These are phyloP conservation scores for Phellopilus nigrolimitatus DNA, from an alignment of 1,284 basidiomycete species.

Conservation along the genomic window DNA sequence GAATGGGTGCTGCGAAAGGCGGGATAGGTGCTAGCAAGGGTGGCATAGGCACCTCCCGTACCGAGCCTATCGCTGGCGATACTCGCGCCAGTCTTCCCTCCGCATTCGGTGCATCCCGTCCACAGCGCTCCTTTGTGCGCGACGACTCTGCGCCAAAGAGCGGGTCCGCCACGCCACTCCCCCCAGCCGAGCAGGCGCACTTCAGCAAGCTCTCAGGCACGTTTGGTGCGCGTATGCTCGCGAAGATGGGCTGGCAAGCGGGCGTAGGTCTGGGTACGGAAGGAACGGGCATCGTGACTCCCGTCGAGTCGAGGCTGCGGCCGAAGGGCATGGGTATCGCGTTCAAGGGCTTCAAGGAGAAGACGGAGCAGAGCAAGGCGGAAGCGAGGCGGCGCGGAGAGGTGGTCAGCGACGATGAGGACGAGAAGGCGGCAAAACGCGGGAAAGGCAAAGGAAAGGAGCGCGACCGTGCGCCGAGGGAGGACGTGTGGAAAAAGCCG, in stretches of 20 bases:
- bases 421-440: slow-evolving; percentile 42
- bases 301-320: slow-evolving; percentile 80
- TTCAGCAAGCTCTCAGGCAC: slow-evolving; percentile 73
- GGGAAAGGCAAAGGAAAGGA: slow-evolving; percentile 45
- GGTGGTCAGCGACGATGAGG: slow-evolving; percentile 71
- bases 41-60: slow-evolving; percentile 32
- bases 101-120: slow-evolving; percentile 38
- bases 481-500: slow-evolving; percentile 76
- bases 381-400: slow-evolving; percentile 78
- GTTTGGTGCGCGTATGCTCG: slow-evolving; percentile 85
- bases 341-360: slow-evolving; percentile 81
- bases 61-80: slow-evolving; percentile 18
- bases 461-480: slow-evolving; percentile 49
- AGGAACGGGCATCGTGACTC: slow-evolving; percentile 84
- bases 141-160: slow-evolving; percentile 40
- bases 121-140: slow-evolving; percentile 56
- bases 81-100: slow-evolving; percentile 34
- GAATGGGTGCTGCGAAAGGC: slow-evolving; percentile 26
- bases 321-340: slow-evolving; percentile 84
- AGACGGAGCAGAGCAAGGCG: slow-evolving; percentile 81
- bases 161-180: slow-evolving; percentile 48
- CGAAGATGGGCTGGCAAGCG: slow-evolving; percentile 90
- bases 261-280: slow-evolving; percentile 78
- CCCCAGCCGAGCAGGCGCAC: slow-evolving; percentile 65
- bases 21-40: slow-evolving; percentile 35